These are phyloP conservation scores for Jatropha curcas DNA, from an alignment of 345 rosid genomes.

Conservation along the genomic window DNA sequence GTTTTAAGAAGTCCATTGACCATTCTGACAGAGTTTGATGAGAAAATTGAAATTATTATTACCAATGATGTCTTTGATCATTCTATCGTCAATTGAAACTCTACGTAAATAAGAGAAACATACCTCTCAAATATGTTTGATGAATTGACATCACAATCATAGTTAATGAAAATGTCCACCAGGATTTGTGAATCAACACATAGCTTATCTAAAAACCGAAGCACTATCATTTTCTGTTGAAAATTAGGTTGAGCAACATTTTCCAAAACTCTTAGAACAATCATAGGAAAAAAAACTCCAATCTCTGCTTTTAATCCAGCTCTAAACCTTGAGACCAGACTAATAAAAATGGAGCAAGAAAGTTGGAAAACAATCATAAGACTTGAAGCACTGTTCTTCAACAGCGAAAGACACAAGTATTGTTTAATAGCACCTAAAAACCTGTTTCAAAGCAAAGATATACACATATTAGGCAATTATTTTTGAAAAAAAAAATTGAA, in stretches of 20 bases:
- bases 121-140: constrained; percentile 99
- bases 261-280: constrained; percentile 92
- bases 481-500: neutral
- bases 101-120: constrained; percentile 12
- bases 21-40: constrained; percentile 56
- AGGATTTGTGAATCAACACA: constrained; percentile 95
- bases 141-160: constrained; percentile 99
- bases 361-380: constrained; percentile 99
- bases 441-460: constrained; percentile 52
- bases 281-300: constrained; percentile 99
- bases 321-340: constrained; percentile 94
- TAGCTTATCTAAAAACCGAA: constrained; percentile 93
- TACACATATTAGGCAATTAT: neutral
- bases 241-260: constrained; percentile 98
- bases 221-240: constrained; percentile 98
- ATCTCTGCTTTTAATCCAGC: constrained; percentile 99
- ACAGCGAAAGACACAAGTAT: constrained; percentile 84
- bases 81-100: neutral
- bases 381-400: constrained; percentile 96
- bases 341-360: constrained; percentile 98
- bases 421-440: constrained; percentile 98
- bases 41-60: neutral
- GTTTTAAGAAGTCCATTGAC: constrained; percentile 99
- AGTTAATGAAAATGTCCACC: constrained; percentile 97
- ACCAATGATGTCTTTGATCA: neutral